phyloP scores from a whole-genome alignment of 2,329 filamentous ascomycete genomes.

The Pezicula rhizophila region DNA sequence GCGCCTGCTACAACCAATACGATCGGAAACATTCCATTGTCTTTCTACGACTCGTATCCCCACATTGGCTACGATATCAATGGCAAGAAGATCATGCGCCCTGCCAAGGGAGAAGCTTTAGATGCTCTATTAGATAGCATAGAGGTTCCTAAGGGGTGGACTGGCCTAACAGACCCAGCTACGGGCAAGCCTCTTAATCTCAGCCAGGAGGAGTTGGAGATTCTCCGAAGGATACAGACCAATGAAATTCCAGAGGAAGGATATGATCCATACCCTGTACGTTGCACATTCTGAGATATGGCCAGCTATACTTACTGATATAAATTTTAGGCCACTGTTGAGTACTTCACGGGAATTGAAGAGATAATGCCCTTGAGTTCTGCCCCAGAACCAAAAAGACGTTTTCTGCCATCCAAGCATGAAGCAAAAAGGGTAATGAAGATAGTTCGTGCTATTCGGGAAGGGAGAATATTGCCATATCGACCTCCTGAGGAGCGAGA shows the following conservation, averaged over 20 bases:
- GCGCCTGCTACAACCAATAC: constrained; percentile 76
- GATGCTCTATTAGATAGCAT: constrained; percentile 95
- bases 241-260: constrained; percentile 83
- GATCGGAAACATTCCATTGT: constrained; percentile 88
- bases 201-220: constrained; percentile 79
- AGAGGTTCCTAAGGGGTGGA: constrained; percentile 95
- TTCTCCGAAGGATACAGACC: constrained; percentile 81
- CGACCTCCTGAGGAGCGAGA: constrained; percentile 66
- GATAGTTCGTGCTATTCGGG: constrained; percentile 88
- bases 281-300: constrained; percentile 19
- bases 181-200: constrained; percentile 91
- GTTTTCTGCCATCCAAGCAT: constrained; percentile 94
- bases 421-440: constrained; percentile 97
- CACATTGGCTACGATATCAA: constrained; percentile 99
- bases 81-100: constrained; percentile 94
- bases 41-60: constrained; percentile 95
- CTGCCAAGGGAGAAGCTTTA: constrained; percentile 85
- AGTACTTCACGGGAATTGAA: constrained; percentile 85
- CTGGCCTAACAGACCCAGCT: constrained; percentile 84
- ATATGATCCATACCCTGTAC: constrained; percentile 84
- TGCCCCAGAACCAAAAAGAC: constrained; percentile 90
- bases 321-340: constrained; percentile 62
- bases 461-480: constrained; percentile 90
- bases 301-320: constrained; percentile 15
- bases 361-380: constrained; percentile 94